A percentile compares a stretch with the other conserved stretches of the same genome.
These are phyloP conservation scores for Stevia rebaudiana DNA, from an alignment of 140 eudicot species.

Conservation along the genomic window DNA sequence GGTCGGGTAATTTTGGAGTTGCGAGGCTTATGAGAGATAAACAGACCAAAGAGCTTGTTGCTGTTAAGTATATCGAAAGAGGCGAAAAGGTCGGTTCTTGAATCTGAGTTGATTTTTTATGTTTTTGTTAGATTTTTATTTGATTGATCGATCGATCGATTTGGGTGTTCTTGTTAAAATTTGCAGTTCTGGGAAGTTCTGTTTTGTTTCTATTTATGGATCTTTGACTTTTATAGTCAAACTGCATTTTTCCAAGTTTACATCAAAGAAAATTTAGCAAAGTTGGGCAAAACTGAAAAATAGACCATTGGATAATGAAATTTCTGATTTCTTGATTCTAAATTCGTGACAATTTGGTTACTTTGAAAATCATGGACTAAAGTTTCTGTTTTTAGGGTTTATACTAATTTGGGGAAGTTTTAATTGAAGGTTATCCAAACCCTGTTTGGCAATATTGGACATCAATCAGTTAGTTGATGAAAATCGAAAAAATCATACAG, in stretches of 20 bases:
- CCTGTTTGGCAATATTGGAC: background rate
- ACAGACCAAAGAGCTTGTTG: constrained; percentile 77
- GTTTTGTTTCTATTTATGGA: constrained; percentile 22
- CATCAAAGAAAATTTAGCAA: background rate
- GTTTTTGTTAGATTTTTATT: background rate
- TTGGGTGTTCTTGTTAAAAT: background rate
- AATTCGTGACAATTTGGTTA: background rate
- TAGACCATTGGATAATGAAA: background rate
- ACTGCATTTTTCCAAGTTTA: background rate
- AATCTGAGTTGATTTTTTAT: background rate
- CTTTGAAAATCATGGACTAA: background rate
- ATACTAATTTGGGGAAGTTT: background rate
- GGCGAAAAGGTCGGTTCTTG: constrained; percentile 70
- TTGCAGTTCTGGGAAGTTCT: constrained; percentile 13
- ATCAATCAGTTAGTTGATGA: background rate
- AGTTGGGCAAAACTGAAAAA: background rate
- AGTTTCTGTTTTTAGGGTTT: constrained; percentile 15
- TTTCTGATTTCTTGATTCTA: background rate
- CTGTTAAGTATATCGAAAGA: constrained; percentile 85
- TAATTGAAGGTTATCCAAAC: background rate
- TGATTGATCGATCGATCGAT: constrained; percentile 9
- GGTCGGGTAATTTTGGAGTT: constrained; percentile 86
- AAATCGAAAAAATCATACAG: too few relatives aligned
- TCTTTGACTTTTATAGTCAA: constrained; percentile 21
- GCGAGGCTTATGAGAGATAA: constrained; percentile 86